These are phyloP conservation scores for Paraphysoderma sedebokerense DNA, from an alignment of 371 early-diverging fungal genomes.

Conservation along the genomic window DNA sequence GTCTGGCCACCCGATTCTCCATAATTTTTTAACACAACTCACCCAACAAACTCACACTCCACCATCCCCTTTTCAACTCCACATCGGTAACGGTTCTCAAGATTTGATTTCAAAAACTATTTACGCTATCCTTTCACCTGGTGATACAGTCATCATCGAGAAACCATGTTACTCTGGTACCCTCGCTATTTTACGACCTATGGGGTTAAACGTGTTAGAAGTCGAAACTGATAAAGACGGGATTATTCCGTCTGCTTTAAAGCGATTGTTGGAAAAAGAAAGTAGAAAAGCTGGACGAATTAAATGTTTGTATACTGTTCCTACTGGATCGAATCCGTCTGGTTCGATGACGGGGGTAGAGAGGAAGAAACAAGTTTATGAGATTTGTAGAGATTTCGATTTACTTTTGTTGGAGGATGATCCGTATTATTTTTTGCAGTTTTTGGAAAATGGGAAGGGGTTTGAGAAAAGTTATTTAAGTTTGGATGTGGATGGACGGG, in stretches of 20 bases:
- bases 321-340: constrained; percentile 54
- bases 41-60: no score
- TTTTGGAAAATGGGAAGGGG: not conserved
- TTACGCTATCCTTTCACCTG: constrained; percentile 29
- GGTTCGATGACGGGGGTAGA: constrained; percentile 39
- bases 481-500: constrained; percentile 57
- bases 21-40: no score
- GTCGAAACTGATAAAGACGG: constrained; percentile 34
- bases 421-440: constrained; percentile 58
- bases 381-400: constrained; percentile 32
- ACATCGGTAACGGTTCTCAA: constrained; percentile 56
- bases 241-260: constrained; percentile 26
- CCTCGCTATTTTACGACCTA: constrained; percentile 46
- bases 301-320: constrained; percentile 41
- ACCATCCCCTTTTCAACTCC: constrained; percentile 32
- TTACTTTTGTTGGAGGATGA: constrained; percentile 59
- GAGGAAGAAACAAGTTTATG: constrained; percentile 40
- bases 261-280: constrained; percentile 28
- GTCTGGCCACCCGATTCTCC: no score
- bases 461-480: constrained; percentile 49
- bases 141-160: constrained; percentile 47
- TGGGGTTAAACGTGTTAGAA: constrained; percentile 37
- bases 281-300: constrained; percentile 20
- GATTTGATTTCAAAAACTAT: constrained; percentile 49
- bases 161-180: constrained; percentile 57